These are phyloP conservation scores for Lunularia cruciata DNA, from an alignment of 225 moss, liverwort and hornwort genomes.

Conservation along the genomic window DNA sequence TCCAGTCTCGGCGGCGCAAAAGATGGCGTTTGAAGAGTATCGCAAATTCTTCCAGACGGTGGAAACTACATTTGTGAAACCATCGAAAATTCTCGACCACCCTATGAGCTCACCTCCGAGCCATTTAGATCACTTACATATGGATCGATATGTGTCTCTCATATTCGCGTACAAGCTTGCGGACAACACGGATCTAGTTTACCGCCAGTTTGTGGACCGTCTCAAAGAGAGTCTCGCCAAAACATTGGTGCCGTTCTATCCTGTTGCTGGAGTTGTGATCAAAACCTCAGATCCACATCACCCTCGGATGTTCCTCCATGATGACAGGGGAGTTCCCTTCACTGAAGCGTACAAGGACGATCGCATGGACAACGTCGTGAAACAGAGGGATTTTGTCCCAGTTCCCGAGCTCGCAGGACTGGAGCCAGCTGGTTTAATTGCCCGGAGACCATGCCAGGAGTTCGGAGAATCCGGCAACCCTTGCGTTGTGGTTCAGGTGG, in stretches of 20 bases:
- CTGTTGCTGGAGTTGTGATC: conserved; percentile 36
- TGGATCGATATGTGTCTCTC: conserved; percentile 48
- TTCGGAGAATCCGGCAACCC: conserved; percentile 23
- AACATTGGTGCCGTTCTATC: conserved; percentile 37
- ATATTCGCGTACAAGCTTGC: conserved; percentile 29
- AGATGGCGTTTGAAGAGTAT: conserved; percentile 12
- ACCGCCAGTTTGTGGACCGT: conserved; percentile 9
- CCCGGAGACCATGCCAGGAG: conserved; percentile 25
- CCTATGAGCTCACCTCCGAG: conserved; percentile 14
- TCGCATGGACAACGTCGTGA: conserved; percentile 21
- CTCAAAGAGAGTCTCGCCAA: conserved; percentile 39
- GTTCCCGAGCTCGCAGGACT: conserved; percentile 26
- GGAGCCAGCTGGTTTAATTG: conserved; percentile 35
- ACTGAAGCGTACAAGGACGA: conserved; percentile 35
- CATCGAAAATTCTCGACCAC: conserved; percentile 6
- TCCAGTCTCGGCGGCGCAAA: background rate
- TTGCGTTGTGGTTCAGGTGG: conserved; percentile 32
- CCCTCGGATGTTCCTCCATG: conserved; percentile 31
- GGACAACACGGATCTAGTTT: conserved; percentile 21
- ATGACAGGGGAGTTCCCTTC: conserved; percentile 42
- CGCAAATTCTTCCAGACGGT: conserved; percentile 27
- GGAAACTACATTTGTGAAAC: conserved; percentile 24
- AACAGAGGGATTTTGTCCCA: conserved; percentile 15
- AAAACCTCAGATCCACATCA: conserved; percentile 33
- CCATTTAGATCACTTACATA: conserved; percentile 46